Evolutionary conservation across 345 rosid genomes (phyloP).

Genomic region (Murraya koenigii): DNA sequence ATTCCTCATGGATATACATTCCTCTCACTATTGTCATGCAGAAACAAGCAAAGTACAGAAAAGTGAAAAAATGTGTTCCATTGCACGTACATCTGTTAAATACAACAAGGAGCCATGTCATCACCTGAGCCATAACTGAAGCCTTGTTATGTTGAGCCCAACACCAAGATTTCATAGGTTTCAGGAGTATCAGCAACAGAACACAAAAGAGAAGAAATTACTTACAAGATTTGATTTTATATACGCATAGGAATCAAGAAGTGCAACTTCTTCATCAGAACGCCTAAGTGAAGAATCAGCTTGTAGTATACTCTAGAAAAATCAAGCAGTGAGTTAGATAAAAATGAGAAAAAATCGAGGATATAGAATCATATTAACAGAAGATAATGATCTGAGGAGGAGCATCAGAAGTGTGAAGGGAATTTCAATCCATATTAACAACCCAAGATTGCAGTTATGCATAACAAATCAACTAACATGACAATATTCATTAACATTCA

Average conservation of each 20-base stretch:
- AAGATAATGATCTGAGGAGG: not conserved
- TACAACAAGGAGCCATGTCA: not conserved
- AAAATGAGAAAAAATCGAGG: not conserved
- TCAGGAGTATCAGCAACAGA: not conserved
- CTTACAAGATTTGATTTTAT: constrained; percentile 81
- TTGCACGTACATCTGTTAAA: not conserved
- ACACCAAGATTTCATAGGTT: not conserved
- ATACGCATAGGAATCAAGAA: constrained; percentile 62
- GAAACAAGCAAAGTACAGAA: not conserved
- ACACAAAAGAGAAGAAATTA: constrained; percentile 7
- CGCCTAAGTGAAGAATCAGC: constrained; percentile 66
- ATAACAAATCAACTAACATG: not conserved
- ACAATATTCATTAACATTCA: not conserved
- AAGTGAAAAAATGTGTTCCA: not conserved
- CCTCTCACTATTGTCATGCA: not conserved
- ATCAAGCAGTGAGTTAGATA: constrained; percentile 13
- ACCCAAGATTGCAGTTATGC: not conserved
- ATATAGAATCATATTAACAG: not conserved
- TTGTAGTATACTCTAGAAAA: constrained; percentile 59
- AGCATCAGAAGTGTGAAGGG: not conserved
- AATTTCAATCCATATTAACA: not conserved
- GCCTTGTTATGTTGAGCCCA: not conserved
- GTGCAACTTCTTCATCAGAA: constrained; percentile 66
- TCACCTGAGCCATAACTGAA: not conserved
- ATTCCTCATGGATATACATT: too few species aligned